phyloP scores from a whole-genome alignment of 345 rosid genomes.

The Acer negundo region DNA sequence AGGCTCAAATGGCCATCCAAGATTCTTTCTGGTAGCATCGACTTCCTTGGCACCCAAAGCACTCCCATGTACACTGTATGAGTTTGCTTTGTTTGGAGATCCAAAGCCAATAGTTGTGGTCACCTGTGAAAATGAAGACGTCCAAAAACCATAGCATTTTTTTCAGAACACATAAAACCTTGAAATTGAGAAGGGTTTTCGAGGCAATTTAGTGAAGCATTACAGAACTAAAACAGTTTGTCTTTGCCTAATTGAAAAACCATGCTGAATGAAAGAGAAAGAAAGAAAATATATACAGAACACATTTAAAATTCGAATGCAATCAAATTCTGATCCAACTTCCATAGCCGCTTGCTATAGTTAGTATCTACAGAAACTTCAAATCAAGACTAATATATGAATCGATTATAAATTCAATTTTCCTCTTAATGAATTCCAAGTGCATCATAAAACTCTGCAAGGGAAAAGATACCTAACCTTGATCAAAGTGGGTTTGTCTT shows the following conservation, averaged over 20 bases:
- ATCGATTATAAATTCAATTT: background rate
- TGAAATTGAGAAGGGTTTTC: background rate
- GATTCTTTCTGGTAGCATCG: slow-evolving; percentile 97
- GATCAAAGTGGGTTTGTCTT: slow-evolving; percentile 87
- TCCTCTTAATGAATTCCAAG: background rate
- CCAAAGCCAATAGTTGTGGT: slow-evolving; percentile 97
- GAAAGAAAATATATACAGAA: background rate
- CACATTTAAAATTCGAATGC: background rate
- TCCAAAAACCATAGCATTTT: background rate
- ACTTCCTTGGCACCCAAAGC: slow-evolving; percentile 99
- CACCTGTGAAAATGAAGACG: slow-evolving; percentile 39
- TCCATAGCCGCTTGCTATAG: background rate
- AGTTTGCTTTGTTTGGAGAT: slow-evolving; percentile 95
- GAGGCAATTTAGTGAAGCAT: background rate
- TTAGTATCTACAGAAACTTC: background rate
- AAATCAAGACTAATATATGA: background rate
- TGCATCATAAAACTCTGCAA: background rate
- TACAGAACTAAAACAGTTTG: background rate
- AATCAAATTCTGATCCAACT: background rate
- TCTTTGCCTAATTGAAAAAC: background rate
- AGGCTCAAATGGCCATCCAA: slow-evolving; percentile 91
- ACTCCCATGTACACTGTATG: slow-evolving; percentile 95
- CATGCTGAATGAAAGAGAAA: background rate
- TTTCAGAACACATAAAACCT: background rate
- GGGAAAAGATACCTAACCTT: slow-evolving; percentile 47